phyloP scores from a whole-genome alignment of 2,329 filamentous ascomycete genomes.

The Fusarium caatingaense region DNA sequence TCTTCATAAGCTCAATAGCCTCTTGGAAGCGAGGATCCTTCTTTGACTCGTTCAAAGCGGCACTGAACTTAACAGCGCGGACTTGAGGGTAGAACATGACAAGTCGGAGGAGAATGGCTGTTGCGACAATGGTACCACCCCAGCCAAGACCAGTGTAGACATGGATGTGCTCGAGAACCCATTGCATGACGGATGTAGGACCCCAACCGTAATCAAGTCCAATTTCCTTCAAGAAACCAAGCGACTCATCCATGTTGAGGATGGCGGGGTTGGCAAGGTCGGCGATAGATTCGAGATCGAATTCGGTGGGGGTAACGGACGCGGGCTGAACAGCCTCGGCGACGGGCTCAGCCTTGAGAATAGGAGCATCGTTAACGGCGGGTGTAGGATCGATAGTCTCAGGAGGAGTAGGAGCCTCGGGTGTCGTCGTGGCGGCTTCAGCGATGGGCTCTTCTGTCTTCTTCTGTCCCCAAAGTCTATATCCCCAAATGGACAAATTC shows the following conservation, averaged over 20 bases:
- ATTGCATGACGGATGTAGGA: constrained; percentile 78
- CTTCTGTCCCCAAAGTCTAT: constrained; percentile 43
- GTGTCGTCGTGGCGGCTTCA: constrained; percentile 31
- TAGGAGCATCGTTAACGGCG: constrained; percentile 23
- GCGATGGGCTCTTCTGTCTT: constrained; percentile 39
- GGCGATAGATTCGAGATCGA: constrained; percentile 51
- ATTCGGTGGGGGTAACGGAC: constrained; percentile 45
- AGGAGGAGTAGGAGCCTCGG: constrained; percentile 34
- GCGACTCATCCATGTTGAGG: constrained; percentile 74
- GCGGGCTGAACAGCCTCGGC: constrained; percentile 34
- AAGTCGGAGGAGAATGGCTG: constrained; percentile 73
- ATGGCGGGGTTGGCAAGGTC: constrained; percentile 57
- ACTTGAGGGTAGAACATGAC: constrained; percentile 72
- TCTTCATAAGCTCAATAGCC: constrained; percentile 62
- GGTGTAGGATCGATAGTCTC: constrained; percentile 26
- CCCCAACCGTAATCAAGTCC: constrained; percentile 92
- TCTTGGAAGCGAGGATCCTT: constrained; percentile 64
- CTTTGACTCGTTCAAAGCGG: constrained; percentile 69
- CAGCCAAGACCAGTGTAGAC: constrained; percentile 81
- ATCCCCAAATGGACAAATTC: constrained; percentile 52
- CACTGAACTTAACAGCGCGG: constrained; percentile 53
- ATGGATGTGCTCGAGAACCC: constrained; percentile 83
- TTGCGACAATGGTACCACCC: constrained; percentile 78
- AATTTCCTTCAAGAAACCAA: constrained; percentile 85
- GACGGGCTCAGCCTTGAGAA: constrained; percentile 38